Evolutionary conservation across 1,139 yeast genomes (phyloP).

Genomic region (Saccharomyces hybrid): DNA sequence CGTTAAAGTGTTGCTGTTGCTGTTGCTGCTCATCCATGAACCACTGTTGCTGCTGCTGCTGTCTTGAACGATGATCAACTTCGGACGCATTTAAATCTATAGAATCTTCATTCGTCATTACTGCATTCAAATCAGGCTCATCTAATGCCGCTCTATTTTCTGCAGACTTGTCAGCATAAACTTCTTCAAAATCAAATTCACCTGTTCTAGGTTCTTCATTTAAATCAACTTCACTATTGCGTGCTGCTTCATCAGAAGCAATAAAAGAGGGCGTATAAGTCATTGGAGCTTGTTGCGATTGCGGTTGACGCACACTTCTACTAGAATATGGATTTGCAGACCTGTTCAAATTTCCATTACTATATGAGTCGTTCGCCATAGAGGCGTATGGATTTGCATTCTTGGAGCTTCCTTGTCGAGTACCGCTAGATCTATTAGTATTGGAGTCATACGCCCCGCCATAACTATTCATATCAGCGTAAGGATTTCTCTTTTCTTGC

Average conservation of each 20-base stretch:
- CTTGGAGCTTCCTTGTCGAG: background rate
- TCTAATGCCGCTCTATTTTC: constrained; percentile 12
- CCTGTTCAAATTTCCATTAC: background rate
- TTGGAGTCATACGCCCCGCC: constrained; percentile 6
- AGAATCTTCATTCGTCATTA: constrained; percentile 12
- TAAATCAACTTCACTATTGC: constrained; percentile 12
- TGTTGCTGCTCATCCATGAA: constrained; percentile 6
- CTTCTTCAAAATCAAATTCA: constrained; percentile 15
- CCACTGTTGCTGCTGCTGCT: constrained; percentile 10
- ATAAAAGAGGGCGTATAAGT: constrained; percentile 3
- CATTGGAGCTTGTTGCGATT: background rate
- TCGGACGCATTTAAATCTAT: constrained; percentile 26
- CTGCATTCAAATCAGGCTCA: constrained; percentile 23
- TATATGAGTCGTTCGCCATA: constrained; percentile 8
- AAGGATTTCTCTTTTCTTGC: background rate
- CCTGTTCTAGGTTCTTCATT: constrained; percentile 12
- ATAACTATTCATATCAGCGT: constrained; percentile 1
- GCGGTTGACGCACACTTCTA: constrained; percentile 3
- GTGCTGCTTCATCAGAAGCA: constrained; percentile 6
- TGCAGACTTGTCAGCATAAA: constrained; percentile 1
- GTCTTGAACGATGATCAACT: constrained; percentile 13
- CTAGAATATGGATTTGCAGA: constrained; percentile 14
- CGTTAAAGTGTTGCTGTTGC: constrained; percentile 14
- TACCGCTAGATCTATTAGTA: background rate
- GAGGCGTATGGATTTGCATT: constrained; percentile 13